Conservation (phyloP, 129 eudicot genomes). For the Pittosporum tobira region DNA sequence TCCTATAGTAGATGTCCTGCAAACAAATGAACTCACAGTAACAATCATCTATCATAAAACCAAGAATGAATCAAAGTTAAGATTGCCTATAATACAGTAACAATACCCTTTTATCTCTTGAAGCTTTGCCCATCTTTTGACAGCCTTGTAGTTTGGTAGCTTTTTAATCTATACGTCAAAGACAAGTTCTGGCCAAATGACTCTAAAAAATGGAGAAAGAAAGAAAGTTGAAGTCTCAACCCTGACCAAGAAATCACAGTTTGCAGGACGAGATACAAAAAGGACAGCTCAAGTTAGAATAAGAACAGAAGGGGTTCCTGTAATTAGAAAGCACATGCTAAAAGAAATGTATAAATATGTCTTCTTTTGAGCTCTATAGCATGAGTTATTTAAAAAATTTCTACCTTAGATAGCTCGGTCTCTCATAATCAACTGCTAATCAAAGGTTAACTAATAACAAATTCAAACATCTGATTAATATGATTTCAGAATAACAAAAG, state of each 20-base stretch:
- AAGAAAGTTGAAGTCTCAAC: not conserved
- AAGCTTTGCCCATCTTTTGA: conserved; percentile 67
- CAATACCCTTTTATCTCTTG: conserved; percentile 75
- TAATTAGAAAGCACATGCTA: no score
- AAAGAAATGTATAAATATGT: no score
- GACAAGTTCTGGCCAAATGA: not conserved
- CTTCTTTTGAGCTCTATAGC: not conserved
- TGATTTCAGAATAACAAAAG: no score
- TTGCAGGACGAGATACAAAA: not conserved
- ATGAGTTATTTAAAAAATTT: not conserved
- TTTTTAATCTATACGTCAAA: not conserved
- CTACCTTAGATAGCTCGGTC: not conserved
- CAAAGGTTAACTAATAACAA: no score
- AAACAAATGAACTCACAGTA: conserved; percentile 5
- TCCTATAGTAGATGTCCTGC: conserved; percentile 89
- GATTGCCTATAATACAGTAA: conserved; percentile 3
- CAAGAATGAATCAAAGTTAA: not conserved
- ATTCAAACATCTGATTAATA: no score
- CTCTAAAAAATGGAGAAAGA: not conserved
- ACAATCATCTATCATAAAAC: not conserved
- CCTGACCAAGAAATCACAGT: no score
- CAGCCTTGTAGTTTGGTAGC: not conserved
- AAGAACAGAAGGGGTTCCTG: not conserved
- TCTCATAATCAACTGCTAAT: not conserved
- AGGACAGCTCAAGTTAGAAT: not conserved